phyloP scores from a whole-genome alignment of 305 asterid genomes.

The Fraxinus nigra region DNA sequence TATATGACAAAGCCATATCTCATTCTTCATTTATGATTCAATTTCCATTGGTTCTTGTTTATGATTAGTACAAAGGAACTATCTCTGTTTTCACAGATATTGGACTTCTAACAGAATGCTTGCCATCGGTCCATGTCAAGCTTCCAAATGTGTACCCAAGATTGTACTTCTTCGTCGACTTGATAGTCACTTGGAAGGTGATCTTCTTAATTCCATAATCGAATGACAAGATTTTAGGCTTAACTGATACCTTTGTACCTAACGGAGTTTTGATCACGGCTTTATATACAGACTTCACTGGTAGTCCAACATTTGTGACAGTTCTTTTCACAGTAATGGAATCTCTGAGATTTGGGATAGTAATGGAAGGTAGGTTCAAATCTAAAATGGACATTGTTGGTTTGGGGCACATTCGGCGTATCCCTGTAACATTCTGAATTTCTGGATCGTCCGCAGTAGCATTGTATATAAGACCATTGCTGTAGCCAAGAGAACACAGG shows the following conservation, averaged over 20 bases:
- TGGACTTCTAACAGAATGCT: slow-evolving; percentile 25
- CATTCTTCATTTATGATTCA: background rate
- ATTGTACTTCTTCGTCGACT: background rate
- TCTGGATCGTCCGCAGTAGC: background rate
- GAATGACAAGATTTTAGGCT: slow-evolving; percentile 20
- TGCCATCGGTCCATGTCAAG: slow-evolving; percentile 22
- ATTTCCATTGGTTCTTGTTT: background rate
- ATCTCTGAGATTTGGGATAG: slow-evolving; percentile 16
- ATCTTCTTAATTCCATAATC: background rate
- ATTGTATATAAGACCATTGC: background rate
- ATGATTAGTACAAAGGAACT: background rate
- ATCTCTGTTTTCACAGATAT: slow-evolving; percentile 11
- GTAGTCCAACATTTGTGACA: slow-evolving; percentile 28
- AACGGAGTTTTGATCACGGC: slow-evolving; percentile 17
- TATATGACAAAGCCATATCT: background rate
- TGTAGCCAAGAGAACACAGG: slow-evolving; percentile 25
- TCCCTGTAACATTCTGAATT: background rate
- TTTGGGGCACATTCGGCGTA: slow-evolving; percentile 8
- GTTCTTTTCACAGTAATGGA: slow-evolving; percentile 11
- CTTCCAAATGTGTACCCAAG: slow-evolving; percentile 23
- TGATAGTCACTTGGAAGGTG: slow-evolving; percentile 1
- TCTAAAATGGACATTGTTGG: slow-evolving; percentile 6
- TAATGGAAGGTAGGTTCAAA: slow-evolving; percentile 28
- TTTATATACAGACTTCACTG: slow-evolving; percentile 18
- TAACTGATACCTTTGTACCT: slow-evolving; percentile 4